Base-by-base conservation (phyloP, 2,329 filamentous ascomycete genomes). In the Aspergillus piperis region DNA sequence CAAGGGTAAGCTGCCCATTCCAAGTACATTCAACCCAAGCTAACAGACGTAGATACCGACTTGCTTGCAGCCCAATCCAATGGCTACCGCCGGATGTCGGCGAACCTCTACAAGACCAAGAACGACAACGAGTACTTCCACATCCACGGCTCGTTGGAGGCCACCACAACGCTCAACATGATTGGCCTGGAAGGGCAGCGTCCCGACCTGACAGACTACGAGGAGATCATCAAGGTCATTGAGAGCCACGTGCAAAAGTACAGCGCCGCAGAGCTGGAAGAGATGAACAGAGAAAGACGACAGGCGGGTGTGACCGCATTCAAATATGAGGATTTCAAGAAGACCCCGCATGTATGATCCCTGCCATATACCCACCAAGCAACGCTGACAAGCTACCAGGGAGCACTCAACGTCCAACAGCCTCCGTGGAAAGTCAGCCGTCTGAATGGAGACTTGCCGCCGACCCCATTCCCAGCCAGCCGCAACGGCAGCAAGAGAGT, bases 61-160 rank as follows among this genome's bases (percentile, higher is more conserved):
- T 75, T 91, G 21, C 77, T 90, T 5, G 78, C 84, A 62, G 90
- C 90, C 1, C 90, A 92, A 71, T 90, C 89, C 2, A 85, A 87
- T 62, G 78, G 85, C 6, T 92, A 92, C 70, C 84, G 89, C 8
- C 86, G 89, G 62, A 81, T 91, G 74, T 90, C 89, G 10, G 89
- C 89, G 13, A 90, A 90, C 62, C 76, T 91, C 1, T 91, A 91
- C 75, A 81, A 84, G 67, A 90, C 89, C 8, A 87, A 85, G 70
- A 82, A 80, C n/a, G 76, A 80, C 1, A 85, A 83, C n/a, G 82
- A 88, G 69, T 91, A 86, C 68, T 92, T 90, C 70, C 89, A 92
- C 68, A 88, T 91, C 25, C 89, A 91, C 70, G 89, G 89, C 48
- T 91, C 89, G 0, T 76, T 92, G 0, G 88, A 91, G 66, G 89